Percentiles rank a stretch among this genome's conserved stretches.
These are phyloP conservation scores for Byssothecium circinans DNA, from an alignment of 2,329 filamentous ascomycete species.

Conservation along the genomic window DNA sequence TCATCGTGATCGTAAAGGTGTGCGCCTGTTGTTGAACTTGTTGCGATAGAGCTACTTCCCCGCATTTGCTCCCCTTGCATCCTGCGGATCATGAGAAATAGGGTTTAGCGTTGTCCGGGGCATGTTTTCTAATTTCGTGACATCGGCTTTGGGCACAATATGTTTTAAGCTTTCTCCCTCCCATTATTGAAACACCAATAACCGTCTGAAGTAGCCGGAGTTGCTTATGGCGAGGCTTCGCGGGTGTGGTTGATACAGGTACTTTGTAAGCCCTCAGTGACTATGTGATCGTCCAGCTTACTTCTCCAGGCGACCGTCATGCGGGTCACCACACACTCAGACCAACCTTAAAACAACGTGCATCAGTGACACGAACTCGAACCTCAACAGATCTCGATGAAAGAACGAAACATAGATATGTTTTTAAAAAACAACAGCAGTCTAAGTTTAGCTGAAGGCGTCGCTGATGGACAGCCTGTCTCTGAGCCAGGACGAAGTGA, in stretches of 20 bases:
- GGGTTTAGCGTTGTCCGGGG: background rate
- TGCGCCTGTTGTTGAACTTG: no score
- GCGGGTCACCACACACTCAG: background rate
- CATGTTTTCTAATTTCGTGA: background rate
- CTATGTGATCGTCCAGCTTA: background rate
- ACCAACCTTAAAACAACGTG: conserved; percentile 4
- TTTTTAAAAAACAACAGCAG: no score
- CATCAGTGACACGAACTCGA: background rate
- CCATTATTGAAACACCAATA: no score
- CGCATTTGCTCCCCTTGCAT: conserved; percentile 7
- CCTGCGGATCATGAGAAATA: conserved; percentile 1
- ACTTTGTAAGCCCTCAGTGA: no score
- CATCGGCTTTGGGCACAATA: no score
- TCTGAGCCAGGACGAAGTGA: background rate
- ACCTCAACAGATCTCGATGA: background rate
- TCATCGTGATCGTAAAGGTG: no score
- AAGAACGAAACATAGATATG: no score
- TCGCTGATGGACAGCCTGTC: background rate
- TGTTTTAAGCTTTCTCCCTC: no score
- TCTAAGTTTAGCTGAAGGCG: background rate
- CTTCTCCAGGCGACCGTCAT: background rate
- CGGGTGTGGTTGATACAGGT: no score
- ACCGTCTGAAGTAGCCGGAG: no score
- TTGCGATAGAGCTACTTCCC: conserved; percentile 5
- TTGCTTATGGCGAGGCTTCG: no score